Base-by-base conservation (phyloP, 352 stramenopile species). In the Pythium folliculosum region DNA sequence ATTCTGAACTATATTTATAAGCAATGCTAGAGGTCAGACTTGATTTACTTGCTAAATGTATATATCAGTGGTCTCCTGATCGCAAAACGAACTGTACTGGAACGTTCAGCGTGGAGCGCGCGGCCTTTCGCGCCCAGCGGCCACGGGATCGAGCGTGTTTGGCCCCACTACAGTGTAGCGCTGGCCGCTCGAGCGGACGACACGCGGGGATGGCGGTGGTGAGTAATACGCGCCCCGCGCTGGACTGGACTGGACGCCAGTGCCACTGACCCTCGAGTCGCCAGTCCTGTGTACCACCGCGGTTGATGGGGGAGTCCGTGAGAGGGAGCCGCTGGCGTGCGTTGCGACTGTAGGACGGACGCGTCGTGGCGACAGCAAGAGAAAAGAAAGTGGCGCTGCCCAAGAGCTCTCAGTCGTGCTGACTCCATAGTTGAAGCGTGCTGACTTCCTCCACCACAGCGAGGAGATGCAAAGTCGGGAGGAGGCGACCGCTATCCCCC, bases 351-450 rank as follows among this genome's bases (percentile, higher is more conserved):
- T 40, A 40, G 8, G 8, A 40, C 35, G 35, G 35, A 5, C 40
- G 40, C 40, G 40, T 19, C 40, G 40, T 47, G 40, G 40, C 40
- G 40, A 47, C 40, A 40, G 35, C 35, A 13, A 40, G 35, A 40
- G 40, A 19, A 16, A 19, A 47, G 14, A 47, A 47, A 19, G 40
- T 47, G 40, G 12, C 5, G 40, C 40, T n/a, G 40, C 17, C 14
- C 9, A 55, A 60, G 53, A 21, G 37, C 54, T 60, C 35, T 50
- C 14, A 2, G 40, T 1, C 7, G 63, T 61, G 54, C 63, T 70
- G 63, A 70, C 63, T 40, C 2, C 35, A 14, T 70, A 64, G 63
- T 70, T 70, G 63, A 70, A 65, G 63, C 55, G 45, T 66, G 25
- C 59, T 66, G 59, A 66, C 50, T 59, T 27, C 22, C 50, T 54